phyloP scores from a whole-genome alignment of 257 asterid genomes.

The Nicotiana paniculata region DNA sequence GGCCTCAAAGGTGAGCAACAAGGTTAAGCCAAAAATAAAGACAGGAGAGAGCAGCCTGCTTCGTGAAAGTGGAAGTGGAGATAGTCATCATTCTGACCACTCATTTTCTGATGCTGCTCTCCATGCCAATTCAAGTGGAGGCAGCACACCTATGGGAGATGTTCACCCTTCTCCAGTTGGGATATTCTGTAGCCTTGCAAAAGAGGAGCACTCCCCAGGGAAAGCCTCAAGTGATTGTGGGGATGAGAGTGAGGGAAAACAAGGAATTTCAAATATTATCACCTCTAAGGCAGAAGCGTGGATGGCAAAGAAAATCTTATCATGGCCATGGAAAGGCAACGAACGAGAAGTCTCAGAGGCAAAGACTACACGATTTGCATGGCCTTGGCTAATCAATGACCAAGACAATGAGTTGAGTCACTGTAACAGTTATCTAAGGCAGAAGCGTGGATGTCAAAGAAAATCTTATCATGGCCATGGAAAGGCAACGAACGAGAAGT shows the following conservation, averaged over 20 bases:
- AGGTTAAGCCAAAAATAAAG: slow-evolving; percentile 75
- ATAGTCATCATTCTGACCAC: slow-evolving; percentile 61
- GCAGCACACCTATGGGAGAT: slow-evolving; percentile 82
- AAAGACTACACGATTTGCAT: slow-evolving; percentile 45
- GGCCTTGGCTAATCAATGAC: slow-evolving; percentile 70
- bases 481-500: slow-evolving; percentile 64
- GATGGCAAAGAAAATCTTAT: slow-evolving; percentile 46
- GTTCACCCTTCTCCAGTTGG: slow-evolving; percentile 64
- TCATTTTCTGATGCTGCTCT: slow-evolving; percentile 35
- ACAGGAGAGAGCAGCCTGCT: slow-evolving; percentile 36
- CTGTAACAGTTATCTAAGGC: slow-evolving; percentile 33
- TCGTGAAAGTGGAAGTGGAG: slow-evolving; percentile 64
- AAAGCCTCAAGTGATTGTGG: slow-evolving; percentile 48
- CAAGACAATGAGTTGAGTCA: slow-evolving; percentile 49
- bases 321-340: slow-evolving; percentile 83
- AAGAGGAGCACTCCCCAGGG: slow-evolving; percentile 20
- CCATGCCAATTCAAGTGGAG: slow-evolving; percentile 77
- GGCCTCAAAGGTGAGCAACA: slow-evolving; percentile 86
- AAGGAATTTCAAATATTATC: slow-evolving; percentile 53
- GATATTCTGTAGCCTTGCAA: slow-evolving; percentile 37
- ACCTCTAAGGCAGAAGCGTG: slow-evolving; percentile 75
- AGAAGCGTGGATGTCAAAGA: slow-evolving; percentile 70
- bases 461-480: slow-evolving; percentile 66
- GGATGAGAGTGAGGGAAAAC: slow-evolving; percentile 67
- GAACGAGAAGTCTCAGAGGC: slow-evolving; percentile 57